Evolutionary conservation across 768 basidiomycete species (phyloP), one percentile per base, ranked within the genome.

Genomic region (Lactarius indigo): DNA sequence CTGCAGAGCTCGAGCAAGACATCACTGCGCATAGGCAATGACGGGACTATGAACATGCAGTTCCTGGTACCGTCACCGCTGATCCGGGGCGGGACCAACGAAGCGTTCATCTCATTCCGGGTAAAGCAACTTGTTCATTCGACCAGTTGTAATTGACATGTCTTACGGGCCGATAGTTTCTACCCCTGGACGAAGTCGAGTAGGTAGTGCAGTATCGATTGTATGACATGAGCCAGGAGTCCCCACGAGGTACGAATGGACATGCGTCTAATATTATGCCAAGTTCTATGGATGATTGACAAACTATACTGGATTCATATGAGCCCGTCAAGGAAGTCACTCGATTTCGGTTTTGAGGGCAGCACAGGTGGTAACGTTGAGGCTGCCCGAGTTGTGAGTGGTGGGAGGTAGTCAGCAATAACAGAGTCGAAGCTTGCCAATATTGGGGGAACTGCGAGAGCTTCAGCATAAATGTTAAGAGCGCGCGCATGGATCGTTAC

Each of bases 51-150:
- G 42, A 92, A 92, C 72, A 77, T 98, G 66, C 96, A 98, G 72
- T 92, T 97, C 76, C 81, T 97, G 70, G 94, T 97, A 83, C 89
- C 83, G 35, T 74, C 82, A 1, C 80, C 77, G 58, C 78, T 74
- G 33, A 72, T 75, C 3, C 77, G 72, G 28, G 77, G 75, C 28
- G 82, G 77, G 26, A 79, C 77, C 26, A 78, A 82, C 59, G 81
- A 87, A 61, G 91, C 87, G 0, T 95, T 94, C 71, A 87, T 96
- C 59, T 94, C 96, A 72, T 96, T 95, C 74, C 83, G 90, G 77
- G 95, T 96, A 71, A 74, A 90, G 80, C 18, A 31, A 18, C 31
- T 35, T 9, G 31, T 41, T 39, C 31, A 50, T 59, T 47, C 39
- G 6, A 4, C 44, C 10, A 8, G 23, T 54, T 31, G 28, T 23